Evolutionary conservation across 2,329 filamentous ascomycete genomes (phyloP), one percentile per base, ranked within the genome.

Genomic region (Fonsecaea nubica): DNA sequence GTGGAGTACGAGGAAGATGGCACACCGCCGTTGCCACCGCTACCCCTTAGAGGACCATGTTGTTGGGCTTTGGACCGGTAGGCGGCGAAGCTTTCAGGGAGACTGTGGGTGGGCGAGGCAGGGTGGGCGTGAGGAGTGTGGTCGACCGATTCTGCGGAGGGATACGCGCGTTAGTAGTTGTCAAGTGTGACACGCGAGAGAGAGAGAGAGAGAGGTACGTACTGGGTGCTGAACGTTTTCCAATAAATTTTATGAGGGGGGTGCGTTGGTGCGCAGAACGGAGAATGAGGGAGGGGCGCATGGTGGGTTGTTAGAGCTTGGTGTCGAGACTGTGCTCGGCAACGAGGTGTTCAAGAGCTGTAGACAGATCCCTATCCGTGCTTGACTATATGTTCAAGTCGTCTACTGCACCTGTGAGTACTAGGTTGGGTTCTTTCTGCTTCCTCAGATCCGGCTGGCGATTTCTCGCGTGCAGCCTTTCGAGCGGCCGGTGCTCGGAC

Each of bases 51-150:
- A n/a, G 87, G 87, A 62, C 87, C 87, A 77, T 89, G 87, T 75
- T 89, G 86, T 75, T 87, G 85, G 57, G 86, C 87, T 79, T 87
- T 86, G 72, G 85, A 79, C 70, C 87, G 83, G 81, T 90, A 89
- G 72, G 81, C 78, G 64, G 85, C 85, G 79, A 75, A 63, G 82
- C 75, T 45, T 81, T 80, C 68, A 85, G 86, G 65, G 85, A 86
- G 66, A 84, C 86, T 58, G 86, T 87, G 78, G 87, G 87, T 79
- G 65, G 86, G 86, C 58, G 86, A 85, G 64, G 85, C 86, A 52
- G 86, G 87, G 77, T 88, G 87, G 67, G 81, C 80, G 69, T 86
- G 81, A 70, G 86, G 86, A 67, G 85, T 81, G 82, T 87, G 86
- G 71, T 82, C 80, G 62, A 82, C 71, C 35, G 79, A 76, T 63